These are phyloP conservation scores for Globisporangium splendens DNA, from an alignment of 352 stramenopile genomes.

Conservation along the genomic window DNA sequence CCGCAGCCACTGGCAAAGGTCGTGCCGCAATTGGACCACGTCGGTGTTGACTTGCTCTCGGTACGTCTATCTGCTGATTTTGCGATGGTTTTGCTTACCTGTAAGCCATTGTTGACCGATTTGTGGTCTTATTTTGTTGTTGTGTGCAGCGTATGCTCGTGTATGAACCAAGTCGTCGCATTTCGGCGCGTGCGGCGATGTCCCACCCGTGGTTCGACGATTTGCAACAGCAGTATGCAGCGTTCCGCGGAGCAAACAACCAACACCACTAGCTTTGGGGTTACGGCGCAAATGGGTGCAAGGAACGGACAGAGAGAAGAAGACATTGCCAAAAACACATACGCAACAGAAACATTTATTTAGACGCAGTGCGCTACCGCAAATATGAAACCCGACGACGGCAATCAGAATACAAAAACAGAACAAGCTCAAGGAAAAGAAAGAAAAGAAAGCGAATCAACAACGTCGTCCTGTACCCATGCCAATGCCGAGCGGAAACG, in stretches of 20 bases:
- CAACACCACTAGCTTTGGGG: conserved; percentile 36
- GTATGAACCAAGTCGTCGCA: conserved; percentile 75
- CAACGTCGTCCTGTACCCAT: too few relatives aligned
- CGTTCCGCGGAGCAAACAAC: conserved; percentile 45
- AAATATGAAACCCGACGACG: too few relatives aligned
- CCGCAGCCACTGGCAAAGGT: conserved; percentile 87
- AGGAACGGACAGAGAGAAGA: too few relatives aligned
- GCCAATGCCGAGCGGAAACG: too few relatives aligned
- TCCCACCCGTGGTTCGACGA: conserved; percentile 84
- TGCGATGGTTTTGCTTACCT: not conserved
- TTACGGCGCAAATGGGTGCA: conserved; percentile 18
- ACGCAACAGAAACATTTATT: too few relatives aligned
- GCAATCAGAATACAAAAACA: too few relatives aligned
- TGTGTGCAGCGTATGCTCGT: conserved; percentile 62
- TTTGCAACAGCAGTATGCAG: conserved; percentile 67
- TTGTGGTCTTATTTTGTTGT: conserved; percentile 11
- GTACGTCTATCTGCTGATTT: conserved; percentile 24
- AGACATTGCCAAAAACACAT: too few relatives aligned
- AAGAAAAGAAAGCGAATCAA: too few relatives aligned
- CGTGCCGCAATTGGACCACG: conserved; percentile 75
- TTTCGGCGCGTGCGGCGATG: conserved; percentile 80
- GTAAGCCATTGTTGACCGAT: not conserved
- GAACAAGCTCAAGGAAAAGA: too few relatives aligned
- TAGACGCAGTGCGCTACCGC: too few relatives aligned
- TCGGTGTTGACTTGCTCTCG: conserved; percentile 79